Evolutionary conservation across 108 stramenopile genomes (phyloP), one percentile per base, ranked within the genome.

Genomic region (Cyclostephanos tholiformis): DNA sequence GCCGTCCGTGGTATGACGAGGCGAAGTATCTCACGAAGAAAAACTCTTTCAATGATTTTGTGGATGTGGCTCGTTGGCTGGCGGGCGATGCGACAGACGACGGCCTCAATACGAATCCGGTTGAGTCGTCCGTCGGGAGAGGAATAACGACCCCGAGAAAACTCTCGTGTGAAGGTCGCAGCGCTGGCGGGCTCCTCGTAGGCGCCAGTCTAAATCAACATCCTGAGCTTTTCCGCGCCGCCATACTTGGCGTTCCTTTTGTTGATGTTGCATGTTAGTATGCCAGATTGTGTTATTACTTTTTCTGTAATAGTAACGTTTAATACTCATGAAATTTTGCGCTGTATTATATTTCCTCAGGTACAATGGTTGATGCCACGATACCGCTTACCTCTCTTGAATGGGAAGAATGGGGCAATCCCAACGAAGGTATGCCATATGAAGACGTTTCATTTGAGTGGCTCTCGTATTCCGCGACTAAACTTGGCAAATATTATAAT

Each of bases 351-450:
- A 13, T 60, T 13, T 4, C 35, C 17, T 2, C 61, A 20, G 69
- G 70, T 17, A 91, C 90, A 56, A 91, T 91, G 90, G 73, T 72
- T 20, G 96, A 97, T 83, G 71, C 90, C 9, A 85, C 91, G 25
- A 95, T 97, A 63, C 95, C 95, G 9, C 85, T 97, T 27, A 97
- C 96, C 20, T 69, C 79, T 44, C 84, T 77, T n/a, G 91, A 89
- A 69, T 89, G 88, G 91, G 79, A 82, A 70, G 98, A 99, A 72
- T 98, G 97, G 97, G 98, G 97, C 26, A 98, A 98, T 65, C 96
- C 96, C 22, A 87, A 86, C 55, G 89, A 91, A 70, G 78, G 67
- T 56, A 76, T 74, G 71, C 58, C 16, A 2, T 69, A 14, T 68
- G 0, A 17, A 13, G 17, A 7, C 11, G 6, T 13, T 2, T 23